These are phyloP conservation scores for Coemansia sp. DNA, from an alignment of 192 early-diverging fungal genomes.

Conservation along the genomic window DNA sequence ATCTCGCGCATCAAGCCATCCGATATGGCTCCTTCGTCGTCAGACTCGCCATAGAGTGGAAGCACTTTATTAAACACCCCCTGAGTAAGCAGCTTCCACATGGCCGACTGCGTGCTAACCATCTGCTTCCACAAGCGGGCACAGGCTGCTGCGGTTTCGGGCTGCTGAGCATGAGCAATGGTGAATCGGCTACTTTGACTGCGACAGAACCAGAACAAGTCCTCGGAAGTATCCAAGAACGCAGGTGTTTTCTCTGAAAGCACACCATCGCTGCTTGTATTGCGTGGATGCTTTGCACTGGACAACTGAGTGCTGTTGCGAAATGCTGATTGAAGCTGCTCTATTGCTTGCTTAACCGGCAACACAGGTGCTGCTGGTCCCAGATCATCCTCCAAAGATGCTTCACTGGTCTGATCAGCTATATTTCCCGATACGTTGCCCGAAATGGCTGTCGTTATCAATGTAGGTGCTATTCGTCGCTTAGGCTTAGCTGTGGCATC, in stretches of 20 bases:
- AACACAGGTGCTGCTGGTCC: constrained; percentile 1
- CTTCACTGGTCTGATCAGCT: constrained; percentile 3
- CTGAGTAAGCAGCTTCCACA: no score
- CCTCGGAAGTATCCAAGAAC: not conserved
- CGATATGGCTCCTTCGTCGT: constrained; percentile 17
- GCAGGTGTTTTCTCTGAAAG: not conserved
- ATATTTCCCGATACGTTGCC: constrained; percentile 11
- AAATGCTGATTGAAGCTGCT: constrained; percentile 1
- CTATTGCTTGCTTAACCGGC: not conserved
- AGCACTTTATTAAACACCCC: constrained; percentile 17
- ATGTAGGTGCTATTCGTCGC: constrained; percentile 15
- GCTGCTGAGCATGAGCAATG: not conserved
- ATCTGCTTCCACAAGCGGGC: no score
- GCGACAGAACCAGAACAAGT: constrained; percentile 25
- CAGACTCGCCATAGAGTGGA: constrained; percentile 51
- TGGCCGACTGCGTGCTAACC: no score
- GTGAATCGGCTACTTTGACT: constrained; percentile 2
- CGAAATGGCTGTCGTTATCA: constrained; percentile 11
- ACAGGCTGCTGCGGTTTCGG: no score
- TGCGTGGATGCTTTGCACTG: not conserved
- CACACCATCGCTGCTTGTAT: not conserved
- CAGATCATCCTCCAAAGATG: not conserved
- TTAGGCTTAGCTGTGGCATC: not conserved
- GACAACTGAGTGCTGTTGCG: not conserved
- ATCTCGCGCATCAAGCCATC: constrained; percentile 28